Percentiles rank a stretch among this genome's conserved stretches.
Evolutionary conservation across 2,329 filamentous ascomycete genomes (phyloP).

Genomic region (Aplosporella prunicola): DNA sequence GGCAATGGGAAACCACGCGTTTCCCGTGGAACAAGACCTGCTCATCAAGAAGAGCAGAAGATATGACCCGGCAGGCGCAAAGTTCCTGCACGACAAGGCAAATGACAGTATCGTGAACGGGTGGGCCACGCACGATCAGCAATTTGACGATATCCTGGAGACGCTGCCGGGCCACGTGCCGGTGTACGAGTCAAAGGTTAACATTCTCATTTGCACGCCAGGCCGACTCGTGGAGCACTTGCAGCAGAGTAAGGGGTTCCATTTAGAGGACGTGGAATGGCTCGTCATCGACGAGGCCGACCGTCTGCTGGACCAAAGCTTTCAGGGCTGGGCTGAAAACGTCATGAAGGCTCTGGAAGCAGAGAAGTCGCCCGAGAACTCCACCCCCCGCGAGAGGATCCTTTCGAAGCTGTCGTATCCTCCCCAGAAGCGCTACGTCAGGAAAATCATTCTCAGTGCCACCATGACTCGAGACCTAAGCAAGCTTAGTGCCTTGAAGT

Average conservation of each 20-base stretch:
- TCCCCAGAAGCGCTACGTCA: conserved; percentile 40
- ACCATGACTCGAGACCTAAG: conserved; percentile 85
- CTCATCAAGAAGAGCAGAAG: conserved; percentile 48
- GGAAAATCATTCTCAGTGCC: conserved; percentile 81
- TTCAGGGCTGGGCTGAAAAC: conserved; percentile 77
- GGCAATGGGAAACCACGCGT: conserved; percentile 69
- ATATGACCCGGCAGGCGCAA: conserved; percentile 58
- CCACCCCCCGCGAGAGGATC: conserved; percentile 45
- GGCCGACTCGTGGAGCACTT: conserved; percentile 88
- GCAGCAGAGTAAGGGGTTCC: conserved; percentile 72
- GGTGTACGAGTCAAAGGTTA: conserved; percentile 61
- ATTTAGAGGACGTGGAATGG: conserved; percentile 70
- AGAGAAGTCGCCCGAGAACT: conserved; percentile 40
- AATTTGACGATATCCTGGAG: conserved; percentile 23
- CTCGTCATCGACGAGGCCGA: conserved; percentile 91
- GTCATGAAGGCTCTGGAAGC: conserved; percentile 52
- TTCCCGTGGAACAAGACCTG: conserved; percentile 54
- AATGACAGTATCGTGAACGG: conserved; percentile 24
- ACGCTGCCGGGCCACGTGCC: conserved; percentile 54
- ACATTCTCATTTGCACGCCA: conserved; percentile 84
- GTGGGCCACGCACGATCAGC: conserved; percentile 3
- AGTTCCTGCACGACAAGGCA: conserved; percentile 34
- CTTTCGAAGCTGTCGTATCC: conserved; percentile 36
- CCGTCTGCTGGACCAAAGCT: conserved; percentile 80
- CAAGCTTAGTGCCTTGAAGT: conserved; percentile 62